Evolutionary conservation across 495 filamentous ascomycete genomes (phyloP).

Genomic region (Hyaloscypha variabilis): DNA sequence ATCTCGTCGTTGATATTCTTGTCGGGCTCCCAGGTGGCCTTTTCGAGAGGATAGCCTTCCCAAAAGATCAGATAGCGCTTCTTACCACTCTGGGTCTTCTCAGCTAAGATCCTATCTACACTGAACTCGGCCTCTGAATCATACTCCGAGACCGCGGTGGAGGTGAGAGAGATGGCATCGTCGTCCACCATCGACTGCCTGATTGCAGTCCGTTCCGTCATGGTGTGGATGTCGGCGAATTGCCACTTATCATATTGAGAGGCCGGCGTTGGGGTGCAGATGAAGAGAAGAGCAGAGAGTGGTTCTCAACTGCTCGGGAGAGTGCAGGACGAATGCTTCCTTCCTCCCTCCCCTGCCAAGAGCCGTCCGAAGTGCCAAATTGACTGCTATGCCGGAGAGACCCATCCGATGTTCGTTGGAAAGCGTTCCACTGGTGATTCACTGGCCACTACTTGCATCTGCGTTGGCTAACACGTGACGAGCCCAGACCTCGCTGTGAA

Average conservation of each 20-base stretch:
- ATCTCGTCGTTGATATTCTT: slow-evolving; percentile 51
- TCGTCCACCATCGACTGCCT: slow-evolving; percentile 30
- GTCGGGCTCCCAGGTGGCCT: slow-evolving; percentile 68
- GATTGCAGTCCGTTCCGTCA: slow-evolving; percentile 1
- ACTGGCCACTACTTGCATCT: neutral
- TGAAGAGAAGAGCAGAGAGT: neutral
- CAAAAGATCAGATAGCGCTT: slow-evolving; percentile 66
- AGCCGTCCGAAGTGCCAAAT: neutral
- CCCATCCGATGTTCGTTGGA: neutral
- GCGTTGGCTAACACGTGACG: neutral
- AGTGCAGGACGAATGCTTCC: neutral
- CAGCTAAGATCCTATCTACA: slow-evolving; percentile 55
- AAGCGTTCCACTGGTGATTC: neutral
- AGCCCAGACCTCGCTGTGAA: neutral
- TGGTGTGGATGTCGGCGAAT: neutral
- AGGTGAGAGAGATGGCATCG: slow-evolving; percentile 65
- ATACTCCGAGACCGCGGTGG: slow-evolving; percentile 52
- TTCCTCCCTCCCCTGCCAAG: neutral
- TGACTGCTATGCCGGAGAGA: neutral
- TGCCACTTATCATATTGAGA: neutral
- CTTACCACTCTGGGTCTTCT: slow-evolving; percentile 44
- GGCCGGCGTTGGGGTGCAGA: neutral
- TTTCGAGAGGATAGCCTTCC: slow-evolving; percentile 59
- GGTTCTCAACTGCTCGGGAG: neutral
- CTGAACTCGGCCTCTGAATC: slow-evolving; percentile 34